Base-by-base conservation (phyloP, 2,329 filamentous ascomycete species). In the Ascomycota sp. region DNA sequence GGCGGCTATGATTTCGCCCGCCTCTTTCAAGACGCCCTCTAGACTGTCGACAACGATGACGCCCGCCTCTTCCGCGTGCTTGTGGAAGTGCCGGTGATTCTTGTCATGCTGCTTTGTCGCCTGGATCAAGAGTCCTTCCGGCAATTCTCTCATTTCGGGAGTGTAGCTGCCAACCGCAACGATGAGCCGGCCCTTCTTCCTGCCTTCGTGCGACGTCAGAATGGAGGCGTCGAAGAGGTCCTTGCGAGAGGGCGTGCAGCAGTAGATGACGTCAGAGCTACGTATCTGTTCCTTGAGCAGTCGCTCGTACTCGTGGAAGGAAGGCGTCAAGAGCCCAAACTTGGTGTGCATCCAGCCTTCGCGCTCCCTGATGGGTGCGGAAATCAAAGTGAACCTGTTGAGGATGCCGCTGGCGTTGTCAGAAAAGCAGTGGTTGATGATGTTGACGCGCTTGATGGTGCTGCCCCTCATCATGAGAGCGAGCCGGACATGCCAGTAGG, bases 401-500 rank as follows among this genome's bases (percentile, higher is more conserved):
- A 75, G 46, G 11, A 70, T 53, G 3, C 50, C 44, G 10, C 59
- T 56, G 1, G 67, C 69, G 27, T 58, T 62, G 7, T 70, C 63
- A 31, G 59, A 64, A 44, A 79, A 80, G 31, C 63, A 60, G 22
- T 79, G 73, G 44, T 85, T 91, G 46, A 93, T 74, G 43, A 94
- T 75, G 52, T 86, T 75, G 28, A 94, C 66, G 34, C 76, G 69
- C 41, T 75, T 73, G 40, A 93, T 75, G 13, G 81, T 79, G 27
- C 56, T 32, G 2, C 69, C 69, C 15, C 65, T 75, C 29, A 89
- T 62, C 37, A 86, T 63, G 8, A 95, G 63, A 0, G 85, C 75
- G 4, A 95, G 65, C 1, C 83, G 75, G 26, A 92, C 70, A 48
- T 94, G 86, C 85, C 85, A 95, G 56, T 86, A 92, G 9, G 86